Conservation (phyloP, 2,329 filamentous ascomycete genomes). For the Hirsutella minnesotensis region DNA sequence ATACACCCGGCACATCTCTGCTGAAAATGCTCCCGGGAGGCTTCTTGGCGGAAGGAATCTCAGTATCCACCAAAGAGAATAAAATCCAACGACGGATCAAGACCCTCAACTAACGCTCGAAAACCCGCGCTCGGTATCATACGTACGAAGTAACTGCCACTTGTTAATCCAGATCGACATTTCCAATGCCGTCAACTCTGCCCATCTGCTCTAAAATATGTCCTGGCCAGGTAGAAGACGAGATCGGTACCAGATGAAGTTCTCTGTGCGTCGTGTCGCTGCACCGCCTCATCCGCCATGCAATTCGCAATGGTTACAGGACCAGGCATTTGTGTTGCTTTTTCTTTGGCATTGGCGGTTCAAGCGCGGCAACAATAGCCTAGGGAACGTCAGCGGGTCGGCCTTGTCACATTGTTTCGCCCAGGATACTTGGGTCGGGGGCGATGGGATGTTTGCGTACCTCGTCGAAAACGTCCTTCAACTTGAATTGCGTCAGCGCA, state of each 20-base stretch:
- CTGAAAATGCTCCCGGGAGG: too few relatives aligned
- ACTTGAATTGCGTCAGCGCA: slow-evolving; percentile 91
- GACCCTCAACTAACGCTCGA: not conserved
- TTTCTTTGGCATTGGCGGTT: slow-evolving; percentile 77
- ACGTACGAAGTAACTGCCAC: slow-evolving; percentile 1
- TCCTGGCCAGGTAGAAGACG: slow-evolving; percentile 2
- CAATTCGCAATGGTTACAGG: slow-evolving; percentile 33
- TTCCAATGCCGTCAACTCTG: slow-evolving; percentile 1
- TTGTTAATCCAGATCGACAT: slow-evolving; percentile 3
- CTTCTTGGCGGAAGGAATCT: too few relatives aligned
- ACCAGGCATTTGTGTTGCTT: slow-evolving; percentile 58
- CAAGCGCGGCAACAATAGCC: slow-evolving; percentile 92
- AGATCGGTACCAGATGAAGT: slow-evolving; percentile 4
- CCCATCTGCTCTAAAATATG: slow-evolving; percentile 4
- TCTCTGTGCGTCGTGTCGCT: not conserved
- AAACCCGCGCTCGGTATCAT: not conserved
- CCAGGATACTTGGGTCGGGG: not conserved
- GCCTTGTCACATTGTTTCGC: not conserved
- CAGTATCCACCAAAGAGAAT: not conserved
- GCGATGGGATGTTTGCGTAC: slow-evolving; percentile 34
- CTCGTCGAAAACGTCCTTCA: slow-evolving; percentile 99
- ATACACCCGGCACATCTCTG: too few relatives aligned
- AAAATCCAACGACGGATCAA: not conserved
- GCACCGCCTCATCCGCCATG: not conserved
- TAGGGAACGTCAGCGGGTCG: slow-evolving; percentile 23